Evolutionary conservation across 2,329 filamentous ascomycete species (phyloP).

Genomic region (Aureobasidium namibiae): DNA sequence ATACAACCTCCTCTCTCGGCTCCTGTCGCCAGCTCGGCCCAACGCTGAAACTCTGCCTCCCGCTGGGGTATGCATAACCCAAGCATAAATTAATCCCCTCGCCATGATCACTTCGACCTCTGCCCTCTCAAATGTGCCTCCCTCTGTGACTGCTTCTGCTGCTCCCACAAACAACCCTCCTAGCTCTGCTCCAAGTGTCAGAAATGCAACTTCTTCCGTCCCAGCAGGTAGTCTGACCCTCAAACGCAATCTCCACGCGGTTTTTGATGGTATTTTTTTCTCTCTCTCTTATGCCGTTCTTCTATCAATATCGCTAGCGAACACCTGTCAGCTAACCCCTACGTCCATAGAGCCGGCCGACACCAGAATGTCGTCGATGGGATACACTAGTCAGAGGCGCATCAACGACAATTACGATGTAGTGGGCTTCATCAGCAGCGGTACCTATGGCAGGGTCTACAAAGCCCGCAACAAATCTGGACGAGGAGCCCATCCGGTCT

Average conservation of each 20-base stretch:
- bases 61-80: conserved; percentile 8
- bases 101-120: conserved; percentile 8
- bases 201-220: conserved; percentile 10
- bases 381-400: conserved; percentile 65
- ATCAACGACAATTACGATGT: conserved; percentile 93
- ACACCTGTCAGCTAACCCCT: background rate
- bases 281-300: background rate
- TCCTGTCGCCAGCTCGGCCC: background rate
- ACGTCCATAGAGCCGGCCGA: conserved; percentile 6
- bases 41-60: background rate
- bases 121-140: conserved; percentile 8
- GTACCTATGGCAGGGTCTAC: conserved; percentile 96
- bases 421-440: conserved; percentile 95
- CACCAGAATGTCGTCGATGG: conserved; percentile 12
- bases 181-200: conserved; percentile 7
- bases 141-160: conserved; percentile 13
- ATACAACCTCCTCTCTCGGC: background rate
- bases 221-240: conserved; percentile 8
- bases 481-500: conserved; percentile 29
- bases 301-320: too few relatives aligned
- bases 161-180: conserved; percentile 11
- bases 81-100: conserved; percentile 3
- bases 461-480: conserved; percentile 76
- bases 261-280: conserved; percentile 30
- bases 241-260: conserved; percentile 28